phyloP scores from a whole-genome alignment of 1,284 basidiomycete species.

The Takashimella koratensis region DNA sequence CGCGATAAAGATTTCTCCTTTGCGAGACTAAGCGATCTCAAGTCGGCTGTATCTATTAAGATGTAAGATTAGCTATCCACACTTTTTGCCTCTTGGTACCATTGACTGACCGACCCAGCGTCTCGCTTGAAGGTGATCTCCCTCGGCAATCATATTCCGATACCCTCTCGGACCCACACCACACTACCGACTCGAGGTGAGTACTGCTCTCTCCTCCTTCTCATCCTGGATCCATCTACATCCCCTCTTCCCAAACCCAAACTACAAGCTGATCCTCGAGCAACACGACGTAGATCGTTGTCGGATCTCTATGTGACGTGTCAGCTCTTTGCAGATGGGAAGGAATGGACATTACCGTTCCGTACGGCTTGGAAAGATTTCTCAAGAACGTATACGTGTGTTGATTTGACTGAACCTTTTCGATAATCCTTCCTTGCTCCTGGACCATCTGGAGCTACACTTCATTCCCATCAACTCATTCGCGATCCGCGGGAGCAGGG shows the following conservation, averaged over 20 bases:
- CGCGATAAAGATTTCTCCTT: slow-evolving; percentile 72
- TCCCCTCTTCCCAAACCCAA: too few species aligned
- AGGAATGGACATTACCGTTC: slow-evolving; percentile 82
- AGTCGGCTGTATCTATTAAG: slow-evolving; percentile 77
- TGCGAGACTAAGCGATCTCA: slow-evolving; percentile 79
- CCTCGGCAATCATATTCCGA: slow-evolving; percentile 65
- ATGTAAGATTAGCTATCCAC: slow-evolving; percentile 56
- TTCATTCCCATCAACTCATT: too few species aligned
- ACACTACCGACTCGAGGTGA: slow-evolving; percentile 45
- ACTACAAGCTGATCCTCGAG: too few species aligned
- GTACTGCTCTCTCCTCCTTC: too few species aligned
- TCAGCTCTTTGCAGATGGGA: slow-evolving; percentile 87
- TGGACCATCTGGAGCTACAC: too few species aligned
- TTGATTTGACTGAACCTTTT: slow-evolving; percentile 8
- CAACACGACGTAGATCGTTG: slow-evolving; percentile 63
- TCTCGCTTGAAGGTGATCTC: slow-evolving; percentile 76
- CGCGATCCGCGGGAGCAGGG: too few species aligned
- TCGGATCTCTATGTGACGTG: slow-evolving; percentile 91
- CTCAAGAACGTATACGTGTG: slow-evolving; percentile 72
- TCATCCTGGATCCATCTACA: slow-evolving; percentile 65
- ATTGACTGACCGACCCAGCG: slow-evolving; percentile 53
- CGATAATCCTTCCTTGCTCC: too few species aligned
- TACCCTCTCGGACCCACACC: slow-evolving; percentile 69
- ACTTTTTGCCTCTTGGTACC: not conserved
- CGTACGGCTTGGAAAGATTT: slow-evolving; percentile 91